phyloP scores from a whole-genome alignment of 768 basidiomycete genomes.

The Pleurotus sapidus region DNA sequence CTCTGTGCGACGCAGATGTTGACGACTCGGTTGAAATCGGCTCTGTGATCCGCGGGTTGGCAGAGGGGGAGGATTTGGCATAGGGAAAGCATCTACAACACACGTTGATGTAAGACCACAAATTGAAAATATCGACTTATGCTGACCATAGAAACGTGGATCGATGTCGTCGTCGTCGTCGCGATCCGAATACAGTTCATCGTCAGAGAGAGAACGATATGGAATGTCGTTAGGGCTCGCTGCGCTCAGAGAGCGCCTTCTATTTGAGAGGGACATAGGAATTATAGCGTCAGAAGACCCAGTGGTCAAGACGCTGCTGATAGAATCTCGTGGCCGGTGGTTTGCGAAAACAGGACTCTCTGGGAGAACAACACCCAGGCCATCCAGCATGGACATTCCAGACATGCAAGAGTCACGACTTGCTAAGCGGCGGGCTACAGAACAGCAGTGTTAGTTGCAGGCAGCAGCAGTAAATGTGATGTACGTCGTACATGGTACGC shows the following conservation, averaged over 20 bases:
- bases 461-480: too few relatives aligned
- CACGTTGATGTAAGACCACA: constrained; percentile 4
- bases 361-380: constrained; percentile 1
- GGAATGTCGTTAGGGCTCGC: constrained; percentile 21
- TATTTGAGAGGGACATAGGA: constrained; percentile 26
- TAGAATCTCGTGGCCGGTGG: constrained; percentile 42
- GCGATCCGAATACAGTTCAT: constrained; percentile 34
- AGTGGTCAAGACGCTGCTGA: constrained; percentile 56
- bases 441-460: constrained; percentile 19
- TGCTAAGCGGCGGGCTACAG: not conserved
- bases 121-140: not conserved
- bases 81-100: constrained; percentile 28
- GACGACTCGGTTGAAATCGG: constrained; percentile 9
- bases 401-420: constrained; percentile 20
- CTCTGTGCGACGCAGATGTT: constrained; percentile 13
- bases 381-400: not conserved
- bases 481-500: not conserved
- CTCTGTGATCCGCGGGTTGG: not conserved
- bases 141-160: constrained; percentile 31
- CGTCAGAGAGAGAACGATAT: constrained; percentile 36
- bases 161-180: constrained; percentile 32
- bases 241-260: constrained; percentile 5
- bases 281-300: constrained; percentile 58
- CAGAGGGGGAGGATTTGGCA: not conserved
- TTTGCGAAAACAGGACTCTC: constrained; percentile 1